A percentile compares a stretch with the other conserved stretches of the same genome.
phyloP scores from a whole-genome alignment of 164 flowering plant genomes.

The Nymphaea thermarum region DNA sequence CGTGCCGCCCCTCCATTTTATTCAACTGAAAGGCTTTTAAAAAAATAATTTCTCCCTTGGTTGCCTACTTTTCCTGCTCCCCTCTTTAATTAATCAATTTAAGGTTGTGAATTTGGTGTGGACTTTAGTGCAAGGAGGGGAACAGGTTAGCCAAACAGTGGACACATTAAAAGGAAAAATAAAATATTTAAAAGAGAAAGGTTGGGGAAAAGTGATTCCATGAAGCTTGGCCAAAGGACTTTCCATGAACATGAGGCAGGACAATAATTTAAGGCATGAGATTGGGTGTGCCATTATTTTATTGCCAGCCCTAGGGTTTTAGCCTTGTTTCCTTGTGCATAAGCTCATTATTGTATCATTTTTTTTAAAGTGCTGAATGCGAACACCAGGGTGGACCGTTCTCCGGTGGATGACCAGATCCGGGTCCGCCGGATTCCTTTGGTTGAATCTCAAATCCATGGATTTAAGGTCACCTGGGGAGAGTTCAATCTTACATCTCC shows the following conservation, averaged over 20 bases:
- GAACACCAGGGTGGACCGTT: no score
- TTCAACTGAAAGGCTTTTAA: no score
- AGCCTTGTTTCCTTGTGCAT: no score
- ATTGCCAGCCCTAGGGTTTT: no score
- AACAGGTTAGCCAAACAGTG: not conserved
- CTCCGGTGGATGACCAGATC: no score
- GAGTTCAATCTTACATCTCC: no score
- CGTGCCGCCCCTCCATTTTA: not conserved
- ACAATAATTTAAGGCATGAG: not conserved
- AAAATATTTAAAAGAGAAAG: no score
- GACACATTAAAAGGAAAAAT: not conserved
- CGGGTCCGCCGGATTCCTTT: no score
- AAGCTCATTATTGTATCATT: no score
- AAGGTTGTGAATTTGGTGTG: not conserved
- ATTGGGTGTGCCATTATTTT: not conserved
- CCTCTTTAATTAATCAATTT: not conserved
- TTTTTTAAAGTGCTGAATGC: no score
- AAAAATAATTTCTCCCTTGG: not conserved
- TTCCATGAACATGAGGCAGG: not conserved
- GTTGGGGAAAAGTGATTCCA: not conserved
- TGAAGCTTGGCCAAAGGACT: not conserved
- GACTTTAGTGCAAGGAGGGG: not conserved
- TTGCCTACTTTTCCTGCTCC: not conserved
- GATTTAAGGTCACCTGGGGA: no score
- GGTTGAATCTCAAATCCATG: no score